Base-by-base conservation (phyloP, 768 basidiomycete species). In the Leccinum rimulosum region DNA sequence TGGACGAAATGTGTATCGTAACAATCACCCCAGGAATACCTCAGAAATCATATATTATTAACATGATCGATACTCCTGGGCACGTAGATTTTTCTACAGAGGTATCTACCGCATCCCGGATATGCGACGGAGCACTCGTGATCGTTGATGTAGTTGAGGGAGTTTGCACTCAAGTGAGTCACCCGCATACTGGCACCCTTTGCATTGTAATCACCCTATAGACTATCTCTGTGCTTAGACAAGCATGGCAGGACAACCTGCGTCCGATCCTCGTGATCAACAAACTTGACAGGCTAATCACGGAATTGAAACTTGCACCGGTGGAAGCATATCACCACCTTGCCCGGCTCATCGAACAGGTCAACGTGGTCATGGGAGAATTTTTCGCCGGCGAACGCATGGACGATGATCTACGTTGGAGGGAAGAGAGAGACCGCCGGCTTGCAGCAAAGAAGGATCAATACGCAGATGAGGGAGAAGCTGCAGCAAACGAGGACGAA, bases 11-110 rank as follows among this genome's bases (percentile, higher is more conserved):
- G 38, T 50, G 59, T 65, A 63, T 48, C 35, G 55, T 75, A 70
- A 80, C 75, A 65, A 65, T 74, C 71, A 62, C 64, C 68, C 66
- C 68, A 89, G 89, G 73, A 71, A 80, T 73, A 73, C 74, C 75
- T 54, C 77, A 82, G 28, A 88, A 80, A 69, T 89, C 86, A 25
- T 97, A 91, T 75, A 80, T 89, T 50, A 84, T 98, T 55, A 98
- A 97, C 70, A 88, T 98, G 82, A 96, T 99, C 62, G 97, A 99
- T 73, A 98, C 97, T 0, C 97, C 97, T 15, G 97, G 97, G 4
- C 97, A 99, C 76, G 96, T 99, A 25, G 97, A 98, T 73, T 99
- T 99, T 66, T 95, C 95, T 0, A 94, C 89, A 56, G 97, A 98
- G 71, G 97, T 99, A 0, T 98, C 95, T 1, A 91, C 93, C 1